These are phyloP conservation scores for Dothistroma pini DNA, from an alignment of 2,329 filamentous ascomycete species.

Conservation along the genomic window DNA sequence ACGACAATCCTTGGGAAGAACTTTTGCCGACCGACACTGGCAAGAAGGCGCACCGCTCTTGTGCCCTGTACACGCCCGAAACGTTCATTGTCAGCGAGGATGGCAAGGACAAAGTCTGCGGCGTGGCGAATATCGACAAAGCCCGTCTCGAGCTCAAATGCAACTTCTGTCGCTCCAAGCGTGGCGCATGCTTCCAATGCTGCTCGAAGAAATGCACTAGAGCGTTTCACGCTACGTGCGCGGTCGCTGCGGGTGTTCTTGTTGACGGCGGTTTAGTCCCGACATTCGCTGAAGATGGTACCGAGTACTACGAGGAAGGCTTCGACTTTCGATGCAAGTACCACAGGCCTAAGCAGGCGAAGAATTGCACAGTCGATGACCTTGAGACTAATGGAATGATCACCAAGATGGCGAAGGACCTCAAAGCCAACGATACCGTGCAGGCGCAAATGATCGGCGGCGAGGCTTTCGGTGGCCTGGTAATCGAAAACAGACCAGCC, in stretches of 20 bases:
- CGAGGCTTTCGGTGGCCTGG: constrained; percentile 85
- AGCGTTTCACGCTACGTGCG: constrained; percentile 93
- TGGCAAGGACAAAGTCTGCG: constrained; percentile 69
- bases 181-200: constrained; percentile 96
- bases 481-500: constrained; percentile 74
- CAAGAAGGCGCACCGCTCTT: constrained; percentile 80
- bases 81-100: constrained; percentile 73
- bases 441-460: constrained; percentile 81
- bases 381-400: constrained; percentile 69
- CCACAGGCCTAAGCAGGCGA: constrained; percentile 82
- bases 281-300: constrained; percentile 84
- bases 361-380: constrained; percentile 55
- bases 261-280: constrained; percentile 83
- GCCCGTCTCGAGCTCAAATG: constrained; percentile 89
- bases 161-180: constrained; percentile 88
- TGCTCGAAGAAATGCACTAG: constrained; percentile 90
- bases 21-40: constrained; percentile 86
- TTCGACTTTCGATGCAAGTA: constrained; percentile 95
- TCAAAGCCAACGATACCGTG: constrained; percentile 72
- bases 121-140: constrained; percentile 77
- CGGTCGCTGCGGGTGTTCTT: constrained; percentile 84
- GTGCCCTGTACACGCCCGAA: constrained; percentile 87
- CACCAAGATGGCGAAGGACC: constrained; percentile 61
- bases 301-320: constrained; percentile 85
- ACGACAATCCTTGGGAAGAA: constrained; percentile 76